These are phyloP conservation scores for Penicillium cosmopolitanum DNA, from an alignment of 495 filamentous ascomycete genomes.

Conservation along the genomic window DNA sequence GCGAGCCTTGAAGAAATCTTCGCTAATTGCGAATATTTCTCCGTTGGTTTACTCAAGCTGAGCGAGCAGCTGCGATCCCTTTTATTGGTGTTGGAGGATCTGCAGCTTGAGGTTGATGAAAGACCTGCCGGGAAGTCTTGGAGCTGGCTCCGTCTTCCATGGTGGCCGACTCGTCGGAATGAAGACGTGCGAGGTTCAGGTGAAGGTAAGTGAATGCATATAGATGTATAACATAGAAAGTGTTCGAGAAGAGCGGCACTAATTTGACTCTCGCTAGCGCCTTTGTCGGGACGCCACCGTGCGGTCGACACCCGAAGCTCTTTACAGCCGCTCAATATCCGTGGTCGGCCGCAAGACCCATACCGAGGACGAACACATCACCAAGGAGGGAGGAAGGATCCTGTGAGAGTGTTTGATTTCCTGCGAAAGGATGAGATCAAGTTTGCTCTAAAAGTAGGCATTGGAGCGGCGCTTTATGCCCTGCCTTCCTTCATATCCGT, in stretches of 20 bases:
- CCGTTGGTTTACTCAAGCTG: slow-evolving; percentile 83
- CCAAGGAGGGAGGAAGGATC: slow-evolving; percentile 1
- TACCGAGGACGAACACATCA: slow-evolving; percentile 1
- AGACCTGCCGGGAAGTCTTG: slow-evolving; percentile 64
- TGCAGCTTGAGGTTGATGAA: slow-evolving; percentile 69
- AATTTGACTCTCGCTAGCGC: not conserved
- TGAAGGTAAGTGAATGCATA: slow-evolving; percentile 16
- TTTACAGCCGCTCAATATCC: not conserved
- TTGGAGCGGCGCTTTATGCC: slow-evolving; percentile 84
- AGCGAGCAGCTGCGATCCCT: slow-evolving; percentile 85
- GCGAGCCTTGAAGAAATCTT: slow-evolving; percentile 96
- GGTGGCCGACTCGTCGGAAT: slow-evolving; percentile 52
- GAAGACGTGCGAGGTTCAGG: slow-evolving; percentile 15
- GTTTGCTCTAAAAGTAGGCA: slow-evolving; percentile 91
- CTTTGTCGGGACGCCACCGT: not conserved
- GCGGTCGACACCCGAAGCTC: not conserved
- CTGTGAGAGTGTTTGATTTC: slow-evolving; percentile 53
- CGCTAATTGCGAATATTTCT: slow-evolving; percentile 93
- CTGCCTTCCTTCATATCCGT: slow-evolving; percentile 79
- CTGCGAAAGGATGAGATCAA: slow-evolving; percentile 69
- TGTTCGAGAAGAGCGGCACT: not conserved
- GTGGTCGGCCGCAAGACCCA: not conserved
- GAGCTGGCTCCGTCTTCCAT: slow-evolving; percentile 75
- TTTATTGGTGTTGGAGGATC: slow-evolving; percentile 75
- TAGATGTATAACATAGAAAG: not conserved